A percentile compares a stretch with the other conserved stretches of the same genome.
Evolutionary conservation across 2,329 filamentous ascomycete genomes (phyloP).

Genomic region (Exutisphaerella laricina): DNA sequence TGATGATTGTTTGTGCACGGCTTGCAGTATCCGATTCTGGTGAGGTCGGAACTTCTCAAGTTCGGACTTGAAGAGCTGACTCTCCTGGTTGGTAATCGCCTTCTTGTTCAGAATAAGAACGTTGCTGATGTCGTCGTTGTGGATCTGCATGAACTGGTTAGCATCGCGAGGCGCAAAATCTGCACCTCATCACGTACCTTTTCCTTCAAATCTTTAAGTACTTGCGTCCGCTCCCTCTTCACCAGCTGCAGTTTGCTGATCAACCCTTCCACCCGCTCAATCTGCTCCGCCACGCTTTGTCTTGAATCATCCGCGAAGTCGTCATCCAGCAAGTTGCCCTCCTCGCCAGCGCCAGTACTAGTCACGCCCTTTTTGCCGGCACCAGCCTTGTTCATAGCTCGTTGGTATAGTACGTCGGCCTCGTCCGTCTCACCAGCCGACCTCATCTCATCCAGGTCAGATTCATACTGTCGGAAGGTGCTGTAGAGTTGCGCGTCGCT

Average conservation of each 20-base stretch:
- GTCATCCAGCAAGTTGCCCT: slow-evolving; percentile 81
- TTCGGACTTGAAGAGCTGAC: slow-evolving; percentile 87
- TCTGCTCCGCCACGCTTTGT: slow-evolving; percentile 81
- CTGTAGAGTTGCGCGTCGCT: slow-evolving; percentile 80
- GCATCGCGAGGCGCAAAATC: too few species aligned
- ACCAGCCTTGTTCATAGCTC: slow-evolving; percentile 73
- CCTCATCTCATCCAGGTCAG: slow-evolving; percentile 92
- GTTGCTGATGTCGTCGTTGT: slow-evolving; percentile 95
- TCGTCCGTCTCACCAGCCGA: slow-evolving; percentile 80
- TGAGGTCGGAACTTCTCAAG: slow-evolving; percentile 96
- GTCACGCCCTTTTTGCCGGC: slow-evolving; percentile 60
- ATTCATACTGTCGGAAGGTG: slow-evolving; percentile 79
- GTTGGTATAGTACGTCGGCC: slow-evolving; percentile 81
- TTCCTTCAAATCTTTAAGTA: slow-evolving; percentile 94
- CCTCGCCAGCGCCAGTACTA: slow-evolving; percentile 45
- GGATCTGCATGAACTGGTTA: slow-evolving; percentile 66
- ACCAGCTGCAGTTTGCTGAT: slow-evolving; percentile 86
- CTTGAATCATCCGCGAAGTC: slow-evolving; percentile 80
- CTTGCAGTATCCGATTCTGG: slow-evolving; percentile 83
- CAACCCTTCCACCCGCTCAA: slow-evolving; percentile 80
- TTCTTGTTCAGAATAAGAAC: slow-evolving; percentile 98
- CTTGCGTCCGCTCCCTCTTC: slow-evolving; percentile 84
- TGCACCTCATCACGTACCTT: slow-evolving; percentile 68
- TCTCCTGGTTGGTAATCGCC: slow-evolving; percentile 85
- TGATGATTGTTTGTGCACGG: slow-evolving; percentile 89